These are phyloP conservation scores for Elongisporangium prolatum DNA, from an alignment of 352 stramenopile genomes.

Conservation along the genomic window DNA sequence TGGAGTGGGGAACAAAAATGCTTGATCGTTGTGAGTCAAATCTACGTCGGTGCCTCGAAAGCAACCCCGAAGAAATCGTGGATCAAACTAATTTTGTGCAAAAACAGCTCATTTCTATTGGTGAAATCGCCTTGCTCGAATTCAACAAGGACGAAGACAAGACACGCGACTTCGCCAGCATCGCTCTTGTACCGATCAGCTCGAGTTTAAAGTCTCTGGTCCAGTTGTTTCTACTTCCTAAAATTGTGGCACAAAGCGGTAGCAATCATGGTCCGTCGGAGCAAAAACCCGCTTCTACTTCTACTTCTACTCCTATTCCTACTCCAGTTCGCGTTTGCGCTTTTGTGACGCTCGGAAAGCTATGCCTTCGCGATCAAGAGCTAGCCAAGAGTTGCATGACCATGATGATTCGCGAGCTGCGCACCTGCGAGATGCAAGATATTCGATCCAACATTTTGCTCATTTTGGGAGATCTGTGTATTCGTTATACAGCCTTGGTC, in stretches of 20 bases:
- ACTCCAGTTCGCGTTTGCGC: conserved; percentile 87
- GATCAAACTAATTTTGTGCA: conserved; percentile 60
- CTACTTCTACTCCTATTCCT: conserved; percentile 48
- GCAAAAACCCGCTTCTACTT: conserved; percentile 1
- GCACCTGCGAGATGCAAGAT: conserved; percentile 70
- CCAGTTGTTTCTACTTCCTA: conserved; percentile 71
- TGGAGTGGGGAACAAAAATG: conserved; percentile 61
- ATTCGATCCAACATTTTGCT: conserved; percentile 97
- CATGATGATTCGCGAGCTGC: conserved; percentile 93
- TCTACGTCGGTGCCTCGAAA: conserved; percentile 58
- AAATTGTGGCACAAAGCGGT: conserved; percentile 31
- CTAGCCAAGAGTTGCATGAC: conserved; percentile 93
- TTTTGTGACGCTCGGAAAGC: conserved; percentile 93
- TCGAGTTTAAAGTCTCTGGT: conserved; percentile 53
- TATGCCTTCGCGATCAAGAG: conserved; percentile 93
- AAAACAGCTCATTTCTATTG: conserved; percentile 77
- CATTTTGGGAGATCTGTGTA: conserved; percentile 95
- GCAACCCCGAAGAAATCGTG: conserved; percentile 35
- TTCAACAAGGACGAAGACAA: conserved; percentile 79
- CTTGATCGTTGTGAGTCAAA: conserved; percentile 60
- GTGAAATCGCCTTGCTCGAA: conserved; percentile 73
- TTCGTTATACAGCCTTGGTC: conserved; percentile 95
- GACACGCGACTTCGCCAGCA: conserved; percentile 22
- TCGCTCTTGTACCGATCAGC: conserved; percentile 49
- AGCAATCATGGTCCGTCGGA: conserved; percentile 5